Evolutionary conservation across 495 filamentous ascomycete genomes (phyloP).

Genomic region (Thermothielavioides terrestris): DNA sequence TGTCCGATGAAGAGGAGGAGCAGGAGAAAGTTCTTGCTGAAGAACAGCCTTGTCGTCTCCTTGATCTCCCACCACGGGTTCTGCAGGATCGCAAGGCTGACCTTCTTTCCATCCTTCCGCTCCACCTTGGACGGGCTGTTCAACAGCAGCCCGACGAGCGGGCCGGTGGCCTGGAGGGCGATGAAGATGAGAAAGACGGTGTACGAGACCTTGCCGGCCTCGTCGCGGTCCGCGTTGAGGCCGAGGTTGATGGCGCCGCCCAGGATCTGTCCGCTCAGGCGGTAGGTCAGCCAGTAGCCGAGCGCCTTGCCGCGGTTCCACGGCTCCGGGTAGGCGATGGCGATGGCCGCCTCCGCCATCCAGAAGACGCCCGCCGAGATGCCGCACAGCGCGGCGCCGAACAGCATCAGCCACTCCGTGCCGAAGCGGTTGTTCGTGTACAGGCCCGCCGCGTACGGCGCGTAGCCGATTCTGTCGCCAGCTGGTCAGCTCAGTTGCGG

Average conservation of each 20-base stretch:
- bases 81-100: slow-evolving; percentile 42
- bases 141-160: slow-evolving; percentile 47
- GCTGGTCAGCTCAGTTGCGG: background rate
- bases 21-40: too few species aligned
- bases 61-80: slow-evolving; percentile 42
- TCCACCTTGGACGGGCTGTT: slow-evolving; percentile 47
- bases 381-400: slow-evolving; percentile 58
- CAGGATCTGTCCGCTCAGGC: slow-evolving; percentile 52
- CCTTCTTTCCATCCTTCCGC: slow-evolving; percentile 45
- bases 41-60: too few species aligned
- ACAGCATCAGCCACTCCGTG: slow-evolving; percentile 52
- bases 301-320: slow-evolving; percentile 52
- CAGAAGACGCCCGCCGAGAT: slow-evolving; percentile 59
- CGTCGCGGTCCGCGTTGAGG: slow-evolving; percentile 44
- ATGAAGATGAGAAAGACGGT: slow-evolving; percentile 54
- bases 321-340: slow-evolving; percentile 55
- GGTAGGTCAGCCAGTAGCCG: slow-evolving; percentile 55
- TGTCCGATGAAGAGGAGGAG: slow-evolving; percentile 54
- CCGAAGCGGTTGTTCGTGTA: slow-evolving; percentile 61
- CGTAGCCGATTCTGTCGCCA: slow-evolving; percentile 44
- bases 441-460: slow-evolving; percentile 55
- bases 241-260: slow-evolving; percentile 57
- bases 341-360: slow-evolving; percentile 58
- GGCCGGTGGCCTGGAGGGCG: slow-evolving; percentile 49
- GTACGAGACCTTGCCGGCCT: slow-evolving; percentile 53